Evolutionary conservation across 2,329 filamentous ascomycete genomes (phyloP).

Genomic region (Diaporthe sp.): DNA sequence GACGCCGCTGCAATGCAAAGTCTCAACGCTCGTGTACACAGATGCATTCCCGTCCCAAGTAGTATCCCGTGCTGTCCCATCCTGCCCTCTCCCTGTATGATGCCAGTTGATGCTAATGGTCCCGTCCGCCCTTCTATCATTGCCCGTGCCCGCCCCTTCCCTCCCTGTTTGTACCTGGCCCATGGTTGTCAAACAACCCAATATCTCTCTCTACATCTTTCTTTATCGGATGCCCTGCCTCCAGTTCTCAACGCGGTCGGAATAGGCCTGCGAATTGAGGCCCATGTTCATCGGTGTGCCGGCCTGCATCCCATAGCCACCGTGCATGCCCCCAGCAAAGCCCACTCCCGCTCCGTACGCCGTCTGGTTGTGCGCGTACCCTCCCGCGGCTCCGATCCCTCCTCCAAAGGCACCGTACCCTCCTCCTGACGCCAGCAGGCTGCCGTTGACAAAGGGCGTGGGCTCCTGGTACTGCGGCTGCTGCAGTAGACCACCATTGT

Average conservation of each 20-base stretch:
- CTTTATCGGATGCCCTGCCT: conserved; percentile 48
- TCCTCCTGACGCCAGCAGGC: conserved; percentile 33
- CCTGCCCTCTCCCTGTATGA: background rate
- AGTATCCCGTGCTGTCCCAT: background rate
- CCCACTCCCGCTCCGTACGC: conserved; percentile 40
- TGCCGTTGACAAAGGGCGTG: conserved; percentile 38
- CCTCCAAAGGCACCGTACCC: conserved; percentile 34
- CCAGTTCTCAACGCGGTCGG: conserved; percentile 53
- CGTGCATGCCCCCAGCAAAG: conserved; percentile 34
- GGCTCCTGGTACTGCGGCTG: conserved; percentile 38
- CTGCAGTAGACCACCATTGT: conserved; percentile 39
- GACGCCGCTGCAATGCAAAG: conserved; percentile 41
- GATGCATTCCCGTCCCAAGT: conserved; percentile 29
- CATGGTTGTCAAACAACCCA: background rate
- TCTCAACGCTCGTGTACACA: conserved; percentile 36
- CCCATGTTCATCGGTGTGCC: conserved; percentile 40
- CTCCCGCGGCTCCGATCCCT: conserved; percentile 36
- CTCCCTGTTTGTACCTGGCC: background rate
- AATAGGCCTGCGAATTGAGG: conserved; percentile 43
- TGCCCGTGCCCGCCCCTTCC: background rate
- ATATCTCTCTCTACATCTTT: background rate
- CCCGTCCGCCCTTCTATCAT: background rate
- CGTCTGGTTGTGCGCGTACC: conserved; percentile 38
- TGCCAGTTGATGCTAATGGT: background rate
- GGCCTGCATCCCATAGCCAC: conserved; percentile 42